A percentile compares a stretch with the other conserved stretches of the same genome.
Evolutionary conservation across 495 filamentous ascomycete species (phyloP).

Genomic region (Hamigera avellanea): DNA sequence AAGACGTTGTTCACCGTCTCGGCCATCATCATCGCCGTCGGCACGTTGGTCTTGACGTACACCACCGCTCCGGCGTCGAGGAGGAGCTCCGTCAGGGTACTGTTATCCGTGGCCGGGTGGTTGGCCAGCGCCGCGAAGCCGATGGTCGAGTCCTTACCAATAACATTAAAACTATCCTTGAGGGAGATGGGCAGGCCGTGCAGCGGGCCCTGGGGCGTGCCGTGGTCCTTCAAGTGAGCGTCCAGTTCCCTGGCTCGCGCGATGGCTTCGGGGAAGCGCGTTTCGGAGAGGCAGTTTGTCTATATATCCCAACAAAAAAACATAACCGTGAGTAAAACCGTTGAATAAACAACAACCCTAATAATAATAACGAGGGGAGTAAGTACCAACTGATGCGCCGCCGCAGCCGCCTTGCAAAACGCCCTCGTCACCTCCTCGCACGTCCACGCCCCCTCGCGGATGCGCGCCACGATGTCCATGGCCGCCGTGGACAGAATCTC

Average conservation of each 20-base stretch:
- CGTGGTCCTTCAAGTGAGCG: conserved; percentile 8
- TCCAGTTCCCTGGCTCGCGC: conserved; percentile 27
- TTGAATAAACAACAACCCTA: no score
- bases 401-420: conserved; percentile 38
- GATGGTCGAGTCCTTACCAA: conserved; percentile 35
- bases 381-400: conserved; percentile 34
- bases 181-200: conserved; percentile 47
- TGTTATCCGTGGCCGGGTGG: conserved; percentile 27
- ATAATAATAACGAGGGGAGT: no score
- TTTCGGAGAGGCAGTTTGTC: conserved; percentile 44
- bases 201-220: conserved; percentile 27
- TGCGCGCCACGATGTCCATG: conserved; percentile 1
- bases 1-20: conserved; percentile 43
- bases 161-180: conserved; percentile 48
- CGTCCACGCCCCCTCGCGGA: conserved; percentile 17
- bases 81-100: conserved; percentile 17
- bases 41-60: conserved; percentile 46
- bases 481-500: conserved; percentile 8
- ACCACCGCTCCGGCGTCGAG: conserved; percentile 30
- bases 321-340: no score
- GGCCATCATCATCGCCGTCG: conserved; percentile 22
- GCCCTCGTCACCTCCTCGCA: conserved; percentile 34
- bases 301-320: not conserved
- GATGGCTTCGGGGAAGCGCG: conserved; percentile 43
- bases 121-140: conserved; percentile 34